Conservation (phyloP, 2,329 filamentous ascomycete species). For the Colletotrichum plurivorum region DNA sequence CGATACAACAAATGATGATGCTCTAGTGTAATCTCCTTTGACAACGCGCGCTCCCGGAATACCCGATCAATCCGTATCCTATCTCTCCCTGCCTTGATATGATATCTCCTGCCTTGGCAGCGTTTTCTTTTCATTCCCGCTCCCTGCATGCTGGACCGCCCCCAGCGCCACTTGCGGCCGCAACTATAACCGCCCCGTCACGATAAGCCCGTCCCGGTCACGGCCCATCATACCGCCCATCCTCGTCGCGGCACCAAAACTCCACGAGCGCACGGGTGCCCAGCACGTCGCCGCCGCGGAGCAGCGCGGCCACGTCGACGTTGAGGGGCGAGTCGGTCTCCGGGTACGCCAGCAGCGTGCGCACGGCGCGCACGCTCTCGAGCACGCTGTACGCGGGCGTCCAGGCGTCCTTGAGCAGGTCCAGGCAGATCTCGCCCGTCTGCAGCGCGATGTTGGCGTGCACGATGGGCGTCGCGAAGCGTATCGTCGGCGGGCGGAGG, state of each 20-base stretch:
- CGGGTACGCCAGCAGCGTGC: constrained; percentile 77
- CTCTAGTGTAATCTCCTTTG: neutral
- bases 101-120: too few relatives aligned
- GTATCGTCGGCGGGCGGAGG: constrained; percentile 80
- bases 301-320: constrained; percentile 80
- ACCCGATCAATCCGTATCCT: neutral
- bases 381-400: constrained; percentile 87
- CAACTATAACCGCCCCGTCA: neutral
- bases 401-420: constrained; percentile 86
- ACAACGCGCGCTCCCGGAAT: neutral
- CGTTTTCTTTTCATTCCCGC: too few relatives aligned
- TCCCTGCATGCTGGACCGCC: neutral
- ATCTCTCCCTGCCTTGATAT: neutral
- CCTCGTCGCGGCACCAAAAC: constrained; percentile 71
- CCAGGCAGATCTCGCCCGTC: constrained; percentile 94
- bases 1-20: neutral
- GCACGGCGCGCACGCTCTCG: constrained; percentile 79
- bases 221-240: constrained; percentile 63
- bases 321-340: constrained; percentile 84
- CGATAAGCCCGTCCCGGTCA: constrained; percentile 42
- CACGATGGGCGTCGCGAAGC: constrained; percentile 86
- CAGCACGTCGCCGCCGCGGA: constrained; percentile 77
- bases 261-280: constrained; percentile 79
- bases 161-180: neutral
- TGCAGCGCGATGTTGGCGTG: constrained; percentile 82